Evolutionary conservation across 768 basidiomycete species (phyloP).

Genomic region (Cubamyces sp.): DNA sequence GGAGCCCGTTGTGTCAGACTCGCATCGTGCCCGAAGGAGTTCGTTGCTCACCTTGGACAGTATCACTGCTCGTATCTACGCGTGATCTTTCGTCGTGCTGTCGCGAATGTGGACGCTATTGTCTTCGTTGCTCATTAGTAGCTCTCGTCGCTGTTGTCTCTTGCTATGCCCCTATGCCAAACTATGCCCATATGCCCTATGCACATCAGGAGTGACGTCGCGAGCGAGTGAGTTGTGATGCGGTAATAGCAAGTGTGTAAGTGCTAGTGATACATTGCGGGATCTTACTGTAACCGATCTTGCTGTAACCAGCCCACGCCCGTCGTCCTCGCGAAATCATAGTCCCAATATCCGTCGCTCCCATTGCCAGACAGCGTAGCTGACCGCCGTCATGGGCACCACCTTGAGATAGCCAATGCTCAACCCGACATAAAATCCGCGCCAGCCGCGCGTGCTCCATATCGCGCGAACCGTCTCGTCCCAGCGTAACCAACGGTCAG

Average conservation of each 20-base stretch:
- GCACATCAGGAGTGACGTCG: too few relatives aligned
- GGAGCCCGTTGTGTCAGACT: too few relatives aligned
- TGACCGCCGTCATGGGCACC: conserved; percentile 94
- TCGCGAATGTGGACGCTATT: conserved; percentile 2
- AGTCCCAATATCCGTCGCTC: conserved; percentile 56
- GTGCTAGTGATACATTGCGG: conserved; percentile 12
- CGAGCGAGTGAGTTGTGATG: background rate
- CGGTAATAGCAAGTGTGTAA: conserved; percentile 3
- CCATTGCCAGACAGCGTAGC: conserved; percentile 89
- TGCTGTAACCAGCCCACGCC: background rate
- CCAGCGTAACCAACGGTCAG: conserved; percentile 79
- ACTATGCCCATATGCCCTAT: conserved; percentile 4
- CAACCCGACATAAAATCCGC: conserved; percentile 91
- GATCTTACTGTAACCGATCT: background rate
- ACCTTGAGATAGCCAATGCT: conserved; percentile 93
- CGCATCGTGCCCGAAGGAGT: too few relatives aligned
- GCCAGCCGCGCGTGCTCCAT: conserved; percentile 71
- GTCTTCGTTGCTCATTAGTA: background rate
- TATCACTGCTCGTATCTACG: background rate
- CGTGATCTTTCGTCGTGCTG: background rate
- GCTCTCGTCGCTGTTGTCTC: background rate
- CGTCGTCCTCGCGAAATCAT: conserved; percentile 25
- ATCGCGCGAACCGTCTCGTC: conserved; percentile 74
- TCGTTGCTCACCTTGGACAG: background rate
- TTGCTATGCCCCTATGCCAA: conserved; percentile 4